Conservation (phyloP, 805 yeast species). For the Sugiyamaella marilandica region DNA sequence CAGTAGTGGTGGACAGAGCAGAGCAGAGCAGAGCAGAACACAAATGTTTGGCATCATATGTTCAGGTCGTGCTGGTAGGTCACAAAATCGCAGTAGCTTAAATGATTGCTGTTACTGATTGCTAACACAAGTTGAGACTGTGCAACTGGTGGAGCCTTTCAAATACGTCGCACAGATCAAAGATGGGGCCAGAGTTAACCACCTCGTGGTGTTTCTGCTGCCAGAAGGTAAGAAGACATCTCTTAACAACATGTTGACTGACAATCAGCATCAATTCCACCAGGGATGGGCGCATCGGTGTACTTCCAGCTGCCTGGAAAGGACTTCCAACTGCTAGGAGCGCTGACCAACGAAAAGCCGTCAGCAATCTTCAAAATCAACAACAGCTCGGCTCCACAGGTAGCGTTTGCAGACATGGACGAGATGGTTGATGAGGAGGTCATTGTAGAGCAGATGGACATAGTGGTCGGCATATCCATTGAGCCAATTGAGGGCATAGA, state of each 20-base stretch:
- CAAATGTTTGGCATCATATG: slow-evolving; percentile 71
- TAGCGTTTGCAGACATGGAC: slow-evolving; percentile 40
- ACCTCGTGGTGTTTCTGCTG: slow-evolving; percentile 75
- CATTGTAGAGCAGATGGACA: slow-evolving; percentile 34
- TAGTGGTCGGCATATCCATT: slow-evolving; percentile 79
- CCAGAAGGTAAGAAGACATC: slow-evolving; percentile 58
- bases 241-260: not conserved
- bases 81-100: not conserved
- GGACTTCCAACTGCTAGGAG: slow-evolving; percentile 36
- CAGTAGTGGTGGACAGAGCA: too few species aligned
- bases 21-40: not conserved
- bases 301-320: slow-evolving; percentile 75
- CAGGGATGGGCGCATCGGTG: slow-evolving; percentile 72
- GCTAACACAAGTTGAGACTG: slow-evolving; percentile 27
- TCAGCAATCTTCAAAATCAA: slow-evolving; percentile 87
- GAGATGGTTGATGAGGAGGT: slow-evolving; percentile 53
- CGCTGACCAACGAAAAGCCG: slow-evolving; percentile 54
- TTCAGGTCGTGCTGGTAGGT: slow-evolving; percentile 60
- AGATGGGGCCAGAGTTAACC: slow-evolving; percentile 38
- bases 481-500: slow-evolving; percentile 72
- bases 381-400: slow-evolving; percentile 26
- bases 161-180: slow-evolving; percentile 35
- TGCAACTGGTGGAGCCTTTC: slow-evolving; percentile 58
- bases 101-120: slow-evolving; percentile 23
- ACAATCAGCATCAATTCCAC: slow-evolving; percentile 42